These are phyloP conservation scores for Paraphoma sp. DNA, from an alignment of 2,329 filamentous ascomycete species.

Conservation along the genomic window DNA sequence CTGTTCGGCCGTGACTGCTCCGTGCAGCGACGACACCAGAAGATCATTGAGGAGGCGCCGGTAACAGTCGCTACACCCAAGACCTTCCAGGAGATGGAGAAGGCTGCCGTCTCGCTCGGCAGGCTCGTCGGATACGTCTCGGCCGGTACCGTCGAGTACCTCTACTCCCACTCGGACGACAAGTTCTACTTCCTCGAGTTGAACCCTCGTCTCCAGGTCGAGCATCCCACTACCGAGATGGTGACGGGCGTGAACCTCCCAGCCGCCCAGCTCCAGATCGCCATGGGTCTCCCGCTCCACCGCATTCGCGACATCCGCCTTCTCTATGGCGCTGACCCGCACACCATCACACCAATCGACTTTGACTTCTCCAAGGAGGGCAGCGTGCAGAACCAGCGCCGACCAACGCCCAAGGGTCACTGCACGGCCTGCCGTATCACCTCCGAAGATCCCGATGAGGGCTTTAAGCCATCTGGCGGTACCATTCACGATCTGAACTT, in stretches of 20 bases:
- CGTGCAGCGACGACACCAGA: conserved; percentile 97
- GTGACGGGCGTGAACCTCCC: conserved; percentile 97
- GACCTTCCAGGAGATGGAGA: conserved; percentile 96
- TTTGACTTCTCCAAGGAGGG: conserved; percentile 92
- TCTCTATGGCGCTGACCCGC: conserved; percentile 93
- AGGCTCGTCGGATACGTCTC: conserved; percentile 97
- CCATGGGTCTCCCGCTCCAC: conserved; percentile 97
- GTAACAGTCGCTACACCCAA: conserved; percentile 90
- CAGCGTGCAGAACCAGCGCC: conserved; percentile 83
- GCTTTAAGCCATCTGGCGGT: conserved; percentile 99
- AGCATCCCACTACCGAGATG: conserved; percentile 99
- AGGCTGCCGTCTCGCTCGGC: conserved; percentile 91
- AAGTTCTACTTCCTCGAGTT: conserved; percentile 99
- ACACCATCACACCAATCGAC: conserved; percentile 85
- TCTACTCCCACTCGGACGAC: conserved; percentile 97
- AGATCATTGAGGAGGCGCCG: conserved; percentile 98
- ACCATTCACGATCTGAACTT: conserved; percentile 99
- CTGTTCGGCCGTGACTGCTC: conserved; percentile 98
- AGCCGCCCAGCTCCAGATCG: conserved; percentile 96
- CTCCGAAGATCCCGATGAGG: conserved; percentile 97
- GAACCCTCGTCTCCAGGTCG: conserved; percentile 98
- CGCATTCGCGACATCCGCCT: conserved; percentile 95
- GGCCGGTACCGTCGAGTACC: conserved; percentile 97
- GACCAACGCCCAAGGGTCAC: conserved; percentile 93
- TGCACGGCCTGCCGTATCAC: conserved; percentile 99